These are phyloP conservation scores for Pythium utonaiense DNA, from an alignment of 352 stramenopile species.

Conservation along the genomic window DNA sequence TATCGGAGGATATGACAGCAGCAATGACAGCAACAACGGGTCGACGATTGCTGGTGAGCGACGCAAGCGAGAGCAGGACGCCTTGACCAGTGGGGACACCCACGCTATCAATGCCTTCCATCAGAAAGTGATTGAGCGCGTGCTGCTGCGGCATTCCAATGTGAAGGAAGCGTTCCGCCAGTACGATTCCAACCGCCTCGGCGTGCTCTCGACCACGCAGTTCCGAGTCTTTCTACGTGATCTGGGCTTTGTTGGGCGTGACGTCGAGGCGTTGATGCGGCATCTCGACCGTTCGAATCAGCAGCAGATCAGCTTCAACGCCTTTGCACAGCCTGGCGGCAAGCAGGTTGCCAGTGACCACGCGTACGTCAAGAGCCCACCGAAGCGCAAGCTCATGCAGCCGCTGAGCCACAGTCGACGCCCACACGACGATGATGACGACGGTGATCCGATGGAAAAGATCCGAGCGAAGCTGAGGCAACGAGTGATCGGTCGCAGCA, in stretches of 20 bases:
- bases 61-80: neutral
- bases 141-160: slow-evolving; percentile 46
- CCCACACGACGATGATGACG: slow-evolving; percentile 18
- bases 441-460: slow-evolving; percentile 44
- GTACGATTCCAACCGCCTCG: slow-evolving; percentile 48
- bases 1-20: neutral
- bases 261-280: slow-evolving; percentile 48
- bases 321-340: slow-evolving; percentile 37
- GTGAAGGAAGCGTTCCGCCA: slow-evolving; percentile 67
- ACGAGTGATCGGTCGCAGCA: slow-evolving; percentile 65
- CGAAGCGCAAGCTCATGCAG: slow-evolving; percentile 40
- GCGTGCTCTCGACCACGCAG: slow-evolving; percentile 40
- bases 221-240: slow-evolving; percentile 52
- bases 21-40: slow-evolving; percentile 4
- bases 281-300: slow-evolving; percentile 36
- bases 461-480: slow-evolving; percentile 56
- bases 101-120: slow-evolving; percentile 39
- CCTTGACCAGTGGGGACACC: neutral
- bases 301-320: slow-evolving; percentile 47
- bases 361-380: slow-evolving; percentile 34
- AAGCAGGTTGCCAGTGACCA: slow-evolving; percentile 34
- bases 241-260: slow-evolving; percentile 43
- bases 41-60: neutral
- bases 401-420: slow-evolving; percentile 21
- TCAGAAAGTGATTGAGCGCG: slow-evolving; percentile 53